Conservation (phyloP, 1,284 basidiomycete genomes). For the Pascua guehoae region DNA sequence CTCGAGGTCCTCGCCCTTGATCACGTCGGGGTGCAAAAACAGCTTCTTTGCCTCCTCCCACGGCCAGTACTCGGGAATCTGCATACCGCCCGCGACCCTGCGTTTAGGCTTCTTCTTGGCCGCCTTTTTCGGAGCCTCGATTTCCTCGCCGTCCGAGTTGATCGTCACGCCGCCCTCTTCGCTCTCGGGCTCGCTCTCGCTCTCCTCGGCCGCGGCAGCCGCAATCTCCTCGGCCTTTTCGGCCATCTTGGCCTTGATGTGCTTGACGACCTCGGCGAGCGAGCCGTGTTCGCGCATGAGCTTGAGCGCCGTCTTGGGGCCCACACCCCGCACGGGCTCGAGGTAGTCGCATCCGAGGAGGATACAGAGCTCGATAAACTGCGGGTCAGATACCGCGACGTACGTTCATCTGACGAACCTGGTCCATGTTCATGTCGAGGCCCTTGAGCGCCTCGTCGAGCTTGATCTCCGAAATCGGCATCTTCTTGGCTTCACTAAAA, state of each 20-base stretch:
- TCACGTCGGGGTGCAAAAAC: constrained; percentile 84
- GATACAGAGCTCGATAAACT: constrained; percentile 98
- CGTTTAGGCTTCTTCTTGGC: constrained; percentile 41
- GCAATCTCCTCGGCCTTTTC: constrained; percentile 49
- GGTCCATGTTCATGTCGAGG: constrained; percentile 85
- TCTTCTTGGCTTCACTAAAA: constrained; percentile 97
- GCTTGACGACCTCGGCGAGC: constrained; percentile 74
- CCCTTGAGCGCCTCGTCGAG: constrained; percentile 80
- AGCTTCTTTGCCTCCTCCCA: constrained; percentile 91
- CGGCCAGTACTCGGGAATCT: constrained; percentile 89
- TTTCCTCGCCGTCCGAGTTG: constrained; percentile 35
- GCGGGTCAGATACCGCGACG: constrained; percentile 5
- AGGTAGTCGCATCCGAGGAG: constrained; percentile 97
- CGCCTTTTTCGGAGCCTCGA: constrained; percentile 23
- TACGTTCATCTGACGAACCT: constrained; percentile 56
- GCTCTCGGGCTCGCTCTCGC: constrained; percentile 35
- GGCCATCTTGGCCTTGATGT: constrained; percentile 71
- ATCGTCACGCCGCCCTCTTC: constrained; percentile 34
- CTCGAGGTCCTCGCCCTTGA: constrained; percentile 80
- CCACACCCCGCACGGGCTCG: constrained; percentile 58
- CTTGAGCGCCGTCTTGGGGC: constrained; percentile 80
- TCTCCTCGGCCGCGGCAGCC: constrained; percentile 25
- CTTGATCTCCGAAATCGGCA: constrained; percentile 92
- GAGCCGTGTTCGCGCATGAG: constrained; percentile 81
- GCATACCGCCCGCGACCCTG: constrained; percentile 63